Base-by-base conservation (phyloP, 2,329 filamentous ascomycete genomes). In the Chrysosporium keratinophilum region DNA sequence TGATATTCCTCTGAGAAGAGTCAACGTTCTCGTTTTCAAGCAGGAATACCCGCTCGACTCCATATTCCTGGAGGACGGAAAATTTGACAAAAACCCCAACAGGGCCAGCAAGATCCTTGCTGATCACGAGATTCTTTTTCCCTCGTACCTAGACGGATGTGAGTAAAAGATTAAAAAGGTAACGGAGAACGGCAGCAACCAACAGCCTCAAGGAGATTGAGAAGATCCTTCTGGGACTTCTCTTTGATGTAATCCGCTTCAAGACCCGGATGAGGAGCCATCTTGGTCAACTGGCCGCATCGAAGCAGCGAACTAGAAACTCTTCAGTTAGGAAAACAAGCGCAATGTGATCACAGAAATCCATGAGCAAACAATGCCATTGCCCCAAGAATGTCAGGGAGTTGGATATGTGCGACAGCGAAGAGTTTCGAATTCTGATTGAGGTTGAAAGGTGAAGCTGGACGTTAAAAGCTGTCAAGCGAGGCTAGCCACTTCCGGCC, bases 51-150 rank as follows among this genome's bases (percentile, higher is more conserved):
- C 95, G 95, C 71, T 97, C 90, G 61, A 98, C 90, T 31, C 94
- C 94, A 74, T 97, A 96, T 65, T 98, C 93, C 67, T 97, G 88
- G 14, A 96, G 79, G 9, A 87, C 91, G 19, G 91, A 91, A 65
- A 96, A 95, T 69, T 96, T 96, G 73, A 95, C 88, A 61, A 98
- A 85, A 56, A 91, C 79, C 56, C 90, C 88, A 61, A 98, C 80
- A 31, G 90, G 88, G 20, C 91, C 93, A 61, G 91, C 89, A 62
- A 98, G 78, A 63, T 84, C 84, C 70, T 86, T 87, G 69, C 97
- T 91, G 66, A 98, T 85, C 50, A 98, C 87, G 57, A 98, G 77
- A 66, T 96, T 97, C 78, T 98, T 98, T 81, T 97, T 98, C 62
- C 94, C 94, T 67, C 91, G 87, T 60, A 97, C 88, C 93, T 98